Evolutionary conservation across 1,139 yeast species (phyloP), one percentile per base, ranked within the genome.

Genomic region (Barnettozyma hawaiiensis): DNA sequence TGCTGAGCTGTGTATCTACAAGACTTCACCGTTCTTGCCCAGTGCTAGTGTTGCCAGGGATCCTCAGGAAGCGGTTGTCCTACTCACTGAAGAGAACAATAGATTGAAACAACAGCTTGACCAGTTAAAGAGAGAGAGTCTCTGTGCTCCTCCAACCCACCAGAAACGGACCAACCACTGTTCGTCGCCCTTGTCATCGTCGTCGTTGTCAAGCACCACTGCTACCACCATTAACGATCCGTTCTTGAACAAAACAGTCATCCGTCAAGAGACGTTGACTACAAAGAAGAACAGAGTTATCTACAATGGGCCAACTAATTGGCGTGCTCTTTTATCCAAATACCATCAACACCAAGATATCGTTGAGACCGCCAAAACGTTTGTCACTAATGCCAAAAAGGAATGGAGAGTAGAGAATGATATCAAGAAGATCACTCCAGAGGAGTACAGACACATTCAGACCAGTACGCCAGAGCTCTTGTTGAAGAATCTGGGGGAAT

Each of bases 1-100:
- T 0, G 49, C 48, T 2, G 53, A 54, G 27, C 36, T 55, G 14
- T 59, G 61, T 38, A 45, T 56, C 14, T 55, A 55, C 40, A 56
- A 52, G 20, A 44, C 42, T 2, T 49, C 57, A 0, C 58, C 58
- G n/a, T 54, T 51, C 37, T 42, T 51, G 7, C 51, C 56, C 4
- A 40, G 39, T 0, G 21, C 40, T 4, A 45, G 46, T 7, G 26
- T 14, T 4, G 47, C 46, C 2, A 31, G 32, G 4, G 46, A 41
- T 11, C 37, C 42, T 2, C 33, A 37, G 1, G 53, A 50, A 10
- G 53, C 47, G 1, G 10, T 52, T 20, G 29, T 42, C 9, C 7
- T 48, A 31, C 37, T 47, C 20, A 40, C 37, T 27, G 45, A 34
- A 18, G 54, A 52, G 43, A 51, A 51, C 37, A 36, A 43, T 22